Conservation (phyloP, 1,284 basidiomycete species). For the Malassezia vespertilionis region DNA sequence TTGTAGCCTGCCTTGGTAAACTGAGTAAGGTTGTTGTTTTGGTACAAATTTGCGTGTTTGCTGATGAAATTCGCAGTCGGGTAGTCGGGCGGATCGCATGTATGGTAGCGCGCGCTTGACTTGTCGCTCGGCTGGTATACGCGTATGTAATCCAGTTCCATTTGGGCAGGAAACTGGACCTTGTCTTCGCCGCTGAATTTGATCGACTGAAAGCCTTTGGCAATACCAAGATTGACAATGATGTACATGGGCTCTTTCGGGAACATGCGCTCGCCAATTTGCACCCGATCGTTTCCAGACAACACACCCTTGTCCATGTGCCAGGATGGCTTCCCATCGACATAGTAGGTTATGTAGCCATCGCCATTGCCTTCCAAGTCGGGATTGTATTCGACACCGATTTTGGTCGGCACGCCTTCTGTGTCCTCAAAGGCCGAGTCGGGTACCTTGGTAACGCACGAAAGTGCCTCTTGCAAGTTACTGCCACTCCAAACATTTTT, state of each 20-base stretch:
- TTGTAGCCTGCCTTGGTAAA: conserved; percentile 21
- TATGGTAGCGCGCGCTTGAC: conserved; percentile 19
- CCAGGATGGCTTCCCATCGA: conserved; percentile 43
- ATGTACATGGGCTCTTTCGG: conserved; percentile 43
- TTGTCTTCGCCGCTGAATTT: conserved; percentile 2
- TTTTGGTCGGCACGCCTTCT: conserved; percentile 21
- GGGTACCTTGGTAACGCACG: conserved; percentile 32
- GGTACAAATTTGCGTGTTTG: conserved; percentile 33
- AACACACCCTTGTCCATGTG: conserved; percentile 27
- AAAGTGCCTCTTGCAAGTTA: conserved; percentile 45
- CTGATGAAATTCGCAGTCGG: conserved; percentile 43
- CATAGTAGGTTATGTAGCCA: conserved; percentile 40
- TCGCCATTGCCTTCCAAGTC: conserved; percentile 32
- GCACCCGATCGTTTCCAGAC: conserved; percentile 17
- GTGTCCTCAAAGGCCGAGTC: conserved; percentile 30
- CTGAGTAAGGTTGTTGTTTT: conserved; percentile 36
- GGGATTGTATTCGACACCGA: conserved; percentile 45
- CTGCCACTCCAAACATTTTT: conserved; percentile 43
- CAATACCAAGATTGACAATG: conserved; percentile 40
- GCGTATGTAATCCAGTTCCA: conserved; percentile 38
- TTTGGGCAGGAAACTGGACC: conserved; percentile 50
- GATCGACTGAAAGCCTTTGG: conserved; percentile 37
- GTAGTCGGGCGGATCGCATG: conserved; percentile 38
- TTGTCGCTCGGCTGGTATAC: conserved; percentile 37
- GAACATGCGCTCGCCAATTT: conserved; percentile 33